Conservation (phyloP, 306 rosid genomes). For the Vigna radiata region DNA sequence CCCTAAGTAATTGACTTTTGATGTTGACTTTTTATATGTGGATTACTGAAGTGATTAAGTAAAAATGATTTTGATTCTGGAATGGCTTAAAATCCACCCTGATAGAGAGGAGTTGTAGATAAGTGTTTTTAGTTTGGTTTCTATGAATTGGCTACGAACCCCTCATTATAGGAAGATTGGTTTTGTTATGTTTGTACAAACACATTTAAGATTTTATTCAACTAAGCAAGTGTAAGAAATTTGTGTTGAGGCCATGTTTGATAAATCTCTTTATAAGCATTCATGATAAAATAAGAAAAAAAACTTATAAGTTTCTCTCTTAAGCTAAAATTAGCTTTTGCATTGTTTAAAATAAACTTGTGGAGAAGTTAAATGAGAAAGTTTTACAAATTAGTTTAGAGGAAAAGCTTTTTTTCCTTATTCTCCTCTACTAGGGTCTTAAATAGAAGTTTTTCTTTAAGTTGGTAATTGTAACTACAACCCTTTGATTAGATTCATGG, state of each 20-base stretch:
- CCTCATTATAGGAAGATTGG: not conserved
- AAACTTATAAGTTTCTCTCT: not conserved
- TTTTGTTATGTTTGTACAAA: constrained; percentile 7
- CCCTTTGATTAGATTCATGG: constrained; percentile 13
- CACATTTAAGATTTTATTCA: not conserved
- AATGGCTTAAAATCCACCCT: not conserved
- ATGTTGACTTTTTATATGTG: not conserved
- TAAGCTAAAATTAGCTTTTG: not conserved
- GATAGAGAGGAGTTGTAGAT: not conserved
- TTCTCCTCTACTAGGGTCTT: too few species aligned
- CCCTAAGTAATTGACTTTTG: constrained; percentile 8
- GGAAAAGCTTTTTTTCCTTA: too few species aligned
- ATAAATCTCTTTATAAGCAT: not conserved
- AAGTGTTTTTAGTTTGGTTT: not conserved
- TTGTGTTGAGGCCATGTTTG: not conserved
- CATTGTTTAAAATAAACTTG: too few species aligned
- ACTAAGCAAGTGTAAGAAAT: not conserved
- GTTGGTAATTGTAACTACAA: not conserved
- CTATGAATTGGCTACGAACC: not conserved
- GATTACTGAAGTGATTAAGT: not conserved
- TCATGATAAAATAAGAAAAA: too few species aligned
- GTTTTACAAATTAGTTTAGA: too few species aligned
- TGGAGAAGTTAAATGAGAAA: too few species aligned
- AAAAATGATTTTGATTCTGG: not conserved
- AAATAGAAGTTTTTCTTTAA: not conserved